phyloP scores from a whole-genome alignment of 805 yeast genomes.

The Hanseniaspora occidentalis region DNA sequence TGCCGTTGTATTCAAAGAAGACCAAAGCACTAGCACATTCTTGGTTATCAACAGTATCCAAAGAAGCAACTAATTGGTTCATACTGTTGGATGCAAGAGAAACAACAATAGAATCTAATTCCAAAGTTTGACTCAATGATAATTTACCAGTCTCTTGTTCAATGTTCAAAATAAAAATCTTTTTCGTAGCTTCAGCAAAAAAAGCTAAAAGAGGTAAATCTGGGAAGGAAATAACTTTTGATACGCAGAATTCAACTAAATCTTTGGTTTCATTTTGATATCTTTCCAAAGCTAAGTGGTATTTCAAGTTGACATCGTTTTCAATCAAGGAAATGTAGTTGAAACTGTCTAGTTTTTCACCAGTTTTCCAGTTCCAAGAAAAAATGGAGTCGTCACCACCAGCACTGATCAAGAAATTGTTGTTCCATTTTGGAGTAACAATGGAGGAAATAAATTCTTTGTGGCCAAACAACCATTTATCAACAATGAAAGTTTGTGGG shows the following conservation, averaged over 20 bases:
- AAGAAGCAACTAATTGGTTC: slow-evolving; percentile 24
- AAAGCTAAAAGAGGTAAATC: slow-evolving; percentile 28
- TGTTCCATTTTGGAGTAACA: slow-evolving; percentile 39
- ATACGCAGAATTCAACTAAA: slow-evolving; percentile 40
- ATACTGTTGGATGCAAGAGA: slow-evolving; percentile 20
- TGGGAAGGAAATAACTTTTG: slow-evolving; percentile 28
- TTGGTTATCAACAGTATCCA: slow-evolving; percentile 22
- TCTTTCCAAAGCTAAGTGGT: slow-evolving; percentile 53
- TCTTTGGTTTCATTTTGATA: slow-evolving; percentile 41
- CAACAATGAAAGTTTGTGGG: slow-evolving; percentile 68
- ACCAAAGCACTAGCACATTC: slow-evolving; percentile 12
- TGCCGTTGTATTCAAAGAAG: slow-evolving; percentile 12
- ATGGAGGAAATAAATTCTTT: slow-evolving; percentile 66
- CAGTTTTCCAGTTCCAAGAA: slow-evolving; percentile 69
- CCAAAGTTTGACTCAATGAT: slow-evolving; percentile 18
- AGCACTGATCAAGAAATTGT: slow-evolving; percentile 52
- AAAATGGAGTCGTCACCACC: slow-evolving; percentile 80
- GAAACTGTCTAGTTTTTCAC: slow-evolving; percentile 35
- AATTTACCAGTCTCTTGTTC: slow-evolving; percentile 12
- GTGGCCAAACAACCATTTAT: slow-evolving; percentile 81
- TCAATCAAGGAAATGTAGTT: slow-evolving; percentile 33
- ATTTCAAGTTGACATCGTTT: slow-evolving; percentile 32
- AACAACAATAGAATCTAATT: slow-evolving; percentile 21
- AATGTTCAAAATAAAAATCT: slow-evolving; percentile 25
- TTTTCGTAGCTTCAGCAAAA: slow-evolving; percentile 39